phyloP scores from a whole-genome alignment of 257 asterid species.

The Ehretia macrophylla region DNA sequence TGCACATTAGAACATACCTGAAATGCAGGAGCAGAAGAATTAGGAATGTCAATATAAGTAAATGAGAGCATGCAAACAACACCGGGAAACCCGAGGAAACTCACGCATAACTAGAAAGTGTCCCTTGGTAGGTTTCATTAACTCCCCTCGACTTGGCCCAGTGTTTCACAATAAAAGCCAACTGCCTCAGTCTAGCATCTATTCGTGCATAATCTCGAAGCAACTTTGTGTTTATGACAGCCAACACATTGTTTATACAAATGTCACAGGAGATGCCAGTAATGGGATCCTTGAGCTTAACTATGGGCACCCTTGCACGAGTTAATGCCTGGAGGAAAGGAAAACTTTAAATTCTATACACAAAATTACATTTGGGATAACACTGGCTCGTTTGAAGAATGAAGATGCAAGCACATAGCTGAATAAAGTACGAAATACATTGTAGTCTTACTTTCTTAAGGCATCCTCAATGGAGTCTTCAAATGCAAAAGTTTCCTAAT shows the following conservation, averaged over 20 bases:
- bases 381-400: too few species aligned
- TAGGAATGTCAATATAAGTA: conserved; percentile 7
- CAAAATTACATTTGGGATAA: background rate
- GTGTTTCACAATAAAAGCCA: conserved; percentile 91
- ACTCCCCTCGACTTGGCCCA: conserved; percentile 97
- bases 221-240: conserved; percentile 88
- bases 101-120: conserved; percentile 97
- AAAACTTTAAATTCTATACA: conserved; percentile 12
- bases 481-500: too few species aligned
- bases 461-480: too few species aligned
- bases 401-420: background rate
- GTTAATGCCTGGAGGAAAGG: conserved; percentile 71
- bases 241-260: conserved; percentile 82
- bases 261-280: conserved; percentile 89
- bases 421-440: too few species aligned
- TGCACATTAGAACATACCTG: conserved; percentile 99
- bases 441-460: too few species aligned
- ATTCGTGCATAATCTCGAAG: conserved; percentile 83
- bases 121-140: conserved; percentile 87
- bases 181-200: conserved; percentile 76
- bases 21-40: conserved; percentile 18
- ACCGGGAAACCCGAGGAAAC: conserved; percentile 18
- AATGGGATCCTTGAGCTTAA: conserved; percentile 94
- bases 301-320: conserved; percentile 96
- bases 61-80: background rate